Percentiles rank a stretch among this genome's conserved stretches.
Evolutionary conservation across 352 stramenopile species (phyloP).

Genomic region (Phytophthora pluvialis): DNA sequence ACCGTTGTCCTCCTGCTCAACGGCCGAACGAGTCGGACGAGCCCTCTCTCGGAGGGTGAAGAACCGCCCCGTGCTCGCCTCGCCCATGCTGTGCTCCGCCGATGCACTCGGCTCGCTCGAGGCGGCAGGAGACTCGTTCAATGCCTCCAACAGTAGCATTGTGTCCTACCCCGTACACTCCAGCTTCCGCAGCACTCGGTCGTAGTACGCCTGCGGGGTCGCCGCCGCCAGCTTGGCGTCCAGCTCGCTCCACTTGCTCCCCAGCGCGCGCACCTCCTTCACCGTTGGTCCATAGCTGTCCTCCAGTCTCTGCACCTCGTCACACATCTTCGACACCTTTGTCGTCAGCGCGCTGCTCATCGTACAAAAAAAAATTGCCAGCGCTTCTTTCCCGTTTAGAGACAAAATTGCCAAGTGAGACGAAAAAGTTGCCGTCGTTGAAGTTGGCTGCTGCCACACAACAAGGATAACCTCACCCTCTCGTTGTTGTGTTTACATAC

Average conservation of each 20-base stretch:
- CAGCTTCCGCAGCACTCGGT: slow-evolving; percentile 3
- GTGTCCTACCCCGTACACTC: slow-evolving; percentile 2
- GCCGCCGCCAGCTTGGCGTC: background rate
- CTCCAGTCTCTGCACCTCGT: slow-evolving; percentile 5
- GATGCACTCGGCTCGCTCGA: background rate
- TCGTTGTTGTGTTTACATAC: background rate
- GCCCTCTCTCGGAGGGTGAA: slow-evolving; percentile 9
- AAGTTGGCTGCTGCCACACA: slow-evolving; percentile 23
- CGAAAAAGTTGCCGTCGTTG: slow-evolving; percentile 4
- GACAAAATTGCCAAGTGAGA: slow-evolving; percentile 11
- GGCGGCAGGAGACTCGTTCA: background rate
- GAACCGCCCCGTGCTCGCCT: slow-evolving; percentile 6
- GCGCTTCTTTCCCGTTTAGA: background rate
- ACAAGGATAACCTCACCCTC: too few species aligned
- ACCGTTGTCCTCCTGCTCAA: background rate
- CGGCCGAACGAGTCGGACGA: background rate
- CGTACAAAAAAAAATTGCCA: background rate
- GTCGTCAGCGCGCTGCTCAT: background rate
- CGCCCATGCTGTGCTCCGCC: slow-evolving; percentile 9
- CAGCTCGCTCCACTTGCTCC: slow-evolving; percentile 4
- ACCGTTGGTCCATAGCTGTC: background rate
- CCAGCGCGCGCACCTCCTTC: background rate
- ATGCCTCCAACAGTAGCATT: background rate
- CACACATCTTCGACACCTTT: background rate
- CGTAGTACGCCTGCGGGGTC: slow-evolving; percentile 4